Base-by-base conservation (phyloP, 306 rosid genomes). In the Morella rubra region DNA sequence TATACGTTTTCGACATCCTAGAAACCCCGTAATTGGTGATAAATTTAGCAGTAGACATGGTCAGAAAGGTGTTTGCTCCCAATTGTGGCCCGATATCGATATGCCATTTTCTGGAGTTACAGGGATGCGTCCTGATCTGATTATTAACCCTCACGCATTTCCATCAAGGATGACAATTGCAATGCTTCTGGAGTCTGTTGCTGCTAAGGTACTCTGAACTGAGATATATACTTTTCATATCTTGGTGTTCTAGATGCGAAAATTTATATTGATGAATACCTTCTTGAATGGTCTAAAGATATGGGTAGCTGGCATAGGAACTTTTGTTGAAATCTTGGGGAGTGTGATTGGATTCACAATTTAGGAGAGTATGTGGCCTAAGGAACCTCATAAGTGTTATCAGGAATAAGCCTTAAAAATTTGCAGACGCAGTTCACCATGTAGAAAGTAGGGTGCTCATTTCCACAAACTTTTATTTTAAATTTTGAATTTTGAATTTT, bases 111-210 rank as follows among this genome's bases (percentile, higher is more conserved):
- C 88, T 84, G 99, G 97, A 77, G 83, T 50, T 68, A 87, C 96
- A 3, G 99, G 99, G 64, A 90, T 95, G 97, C 97, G 99, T 20
- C 99, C 99, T 20, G 99, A 95, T 92, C 95, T 95, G 68, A 95
- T 95, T 49, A 95, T 95, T 61, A 95, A 95, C 84, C 99, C 99
- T 32, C 99, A 95, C 83, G 99, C 99, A 76, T 95, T 95, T 86
- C 99, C 99, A 78, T 95, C 97, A n/a, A 85, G 99, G 79, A 95
- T 95, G 99, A 95, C 99, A 15, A 95, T 95, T 85, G 97, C 97
- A 37, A 95, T 92, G 99, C 97, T 95, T 82, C 81, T 95, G 91
- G 97, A 95, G 83, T 95, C 97, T 44, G 91, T 92, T 71, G 97
- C 99, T 75, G 97, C 99, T 18, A 95, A 95, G 99, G 99, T 92